Base-by-base conservation (phyloP, 78 protist species). In the Dictyostelium intermedium region DNA sequence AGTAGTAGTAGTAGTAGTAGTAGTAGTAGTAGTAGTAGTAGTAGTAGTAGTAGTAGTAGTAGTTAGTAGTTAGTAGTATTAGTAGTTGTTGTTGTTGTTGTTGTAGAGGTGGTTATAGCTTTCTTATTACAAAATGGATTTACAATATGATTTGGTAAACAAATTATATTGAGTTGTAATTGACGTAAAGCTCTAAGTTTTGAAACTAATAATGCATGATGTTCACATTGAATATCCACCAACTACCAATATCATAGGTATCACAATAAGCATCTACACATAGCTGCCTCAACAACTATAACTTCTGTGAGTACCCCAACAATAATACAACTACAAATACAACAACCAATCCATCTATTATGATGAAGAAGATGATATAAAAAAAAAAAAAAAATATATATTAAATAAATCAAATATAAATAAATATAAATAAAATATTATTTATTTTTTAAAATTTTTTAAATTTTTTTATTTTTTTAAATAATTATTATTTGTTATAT, bases 81-180 rank as follows among this genome's bases (percentile, higher is more conserved):
- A 41, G 45, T 41, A 41, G 45, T n/a, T n/a, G n/a, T n/a, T n/a
- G n/a, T 10, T 3, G 81, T 14, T n/a, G 76, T 69, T 10, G 37
- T 35, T 83, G 80, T 13, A 25, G 80, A 14, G 35, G 79, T 84
- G 43, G 80, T 69, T 82, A 23, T 82, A 37, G 66, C 13, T 83
- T 25, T 66, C 5, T 27, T 41, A 56, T 72, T 34, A 41, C 50
- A 77, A 77, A 77, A 77, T 41, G 8, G 43, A 10, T 77, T 43
- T 43, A 77, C 18, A 14, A 77, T 77, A 77, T 77, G 82, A 39
- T 16, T 35, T 41, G 82, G 82, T 41, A 77, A 77, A 32, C 82
- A 39, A 18, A 23, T 9, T 4, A 77, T 41, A n/a, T 41, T 77
- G 5, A 18, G 41, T 6, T 72, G n/a, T 72, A 45, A 72, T 72